A percentile compares a stretch with the other conserved stretches of the same genome.
These are phyloP conservation scores for Russula ochroleuca DNA, from an alignment of 768 basidiomycete species.

Conservation along the genomic window DNA sequence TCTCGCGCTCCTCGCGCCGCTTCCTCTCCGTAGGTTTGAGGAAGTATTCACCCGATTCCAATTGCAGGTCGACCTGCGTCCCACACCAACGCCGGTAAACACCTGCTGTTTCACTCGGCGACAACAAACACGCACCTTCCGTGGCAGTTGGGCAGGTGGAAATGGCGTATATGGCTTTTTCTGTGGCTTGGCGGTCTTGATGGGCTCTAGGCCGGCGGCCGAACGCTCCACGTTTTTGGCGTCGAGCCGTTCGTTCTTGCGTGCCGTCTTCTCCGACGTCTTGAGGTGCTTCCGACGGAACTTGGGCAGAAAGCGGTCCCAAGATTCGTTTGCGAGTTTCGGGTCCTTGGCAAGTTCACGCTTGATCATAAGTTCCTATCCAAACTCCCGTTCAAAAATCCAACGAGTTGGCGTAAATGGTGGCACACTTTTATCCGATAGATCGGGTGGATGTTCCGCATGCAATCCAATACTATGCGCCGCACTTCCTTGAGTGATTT, in stretches of 20 bases:
- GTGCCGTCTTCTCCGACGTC: constrained; percentile 88
- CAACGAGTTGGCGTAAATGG: constrained; percentile 13
- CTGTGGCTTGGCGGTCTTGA: constrained; percentile 43
- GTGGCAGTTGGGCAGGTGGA: constrained; percentile 89
- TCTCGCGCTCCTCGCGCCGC: constrained; percentile 60
- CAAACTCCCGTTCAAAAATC: background rate
- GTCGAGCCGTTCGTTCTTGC: constrained; percentile 73
- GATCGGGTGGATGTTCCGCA: constrained; percentile 99
- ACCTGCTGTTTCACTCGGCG: background rate
- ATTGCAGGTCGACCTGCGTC: constrained; percentile 82
- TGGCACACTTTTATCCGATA: constrained; percentile 87
- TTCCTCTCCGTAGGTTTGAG: constrained; percentile 88
- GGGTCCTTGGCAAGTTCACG: constrained; percentile 98
- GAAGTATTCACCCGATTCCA: constrained; percentile 98
- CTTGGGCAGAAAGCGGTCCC: constrained; percentile 96
- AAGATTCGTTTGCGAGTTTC: constrained; percentile 86
- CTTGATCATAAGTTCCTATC: constrained; percentile 94
- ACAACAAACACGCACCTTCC: constrained; percentile 56
- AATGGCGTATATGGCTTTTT: constrained; percentile 99
- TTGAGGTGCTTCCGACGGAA: constrained; percentile 92
- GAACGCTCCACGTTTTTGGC: constrained; percentile 59
- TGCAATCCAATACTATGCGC: constrained; percentile 95
- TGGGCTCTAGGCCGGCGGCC: constrained; percentile 58
- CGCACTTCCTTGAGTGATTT: constrained; percentile 95
- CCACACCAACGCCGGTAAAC: background rate